Evolutionary conservation across 352 stramenopile genomes (phyloP), one percentile per base, ranked within the genome.

Genomic region (Phytophthora vignae): DNA sequence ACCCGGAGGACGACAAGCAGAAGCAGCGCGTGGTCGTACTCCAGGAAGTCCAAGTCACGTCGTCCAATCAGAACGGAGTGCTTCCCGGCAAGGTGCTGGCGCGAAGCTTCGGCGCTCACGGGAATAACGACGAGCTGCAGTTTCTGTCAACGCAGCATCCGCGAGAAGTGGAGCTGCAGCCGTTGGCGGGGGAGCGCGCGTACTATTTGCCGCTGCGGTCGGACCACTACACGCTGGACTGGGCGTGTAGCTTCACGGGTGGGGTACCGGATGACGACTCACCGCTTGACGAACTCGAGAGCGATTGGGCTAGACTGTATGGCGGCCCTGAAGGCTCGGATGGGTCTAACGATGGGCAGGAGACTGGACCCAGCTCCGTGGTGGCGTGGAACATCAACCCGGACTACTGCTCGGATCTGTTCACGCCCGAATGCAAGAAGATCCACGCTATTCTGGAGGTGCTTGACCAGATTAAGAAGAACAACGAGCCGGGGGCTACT

Each of bases 191-290:
- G 17, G 69, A 76, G 10, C 78, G 86, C 2, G 33, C 67, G 12
- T 92, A 92, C 64, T 94, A 94, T 44, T 50, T 91, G 15, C 77
- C 84, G 11, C 61, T 90, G 4, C 31, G 62, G 8, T 88, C 83
- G 0, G 83, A 94, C 27, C 68, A 87, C 64, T 91, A 82, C 46
- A 78, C 72, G 0, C 61, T 87, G 2, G 77, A 89, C 22, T 90
- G 75, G 81, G 52, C 38, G 2, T 78, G 66, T 36, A 81, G 74
- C 42, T 85, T 82, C 49, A 74, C 61, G 4, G 60, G 38, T 25
- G 77, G 73, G 1, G n/a, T 60, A 2, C 25, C 57, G 14, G 64
- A 82, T 2, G 53, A 79, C 3, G 73, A 78, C 33, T 85, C 76
- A 5, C 76, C 73, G 2, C 36, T 77, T 21, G 73, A 76, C 29